Base-by-base conservation (phyloP, 1,139 yeast genomes). In the Taphrina pruni region DNA sequence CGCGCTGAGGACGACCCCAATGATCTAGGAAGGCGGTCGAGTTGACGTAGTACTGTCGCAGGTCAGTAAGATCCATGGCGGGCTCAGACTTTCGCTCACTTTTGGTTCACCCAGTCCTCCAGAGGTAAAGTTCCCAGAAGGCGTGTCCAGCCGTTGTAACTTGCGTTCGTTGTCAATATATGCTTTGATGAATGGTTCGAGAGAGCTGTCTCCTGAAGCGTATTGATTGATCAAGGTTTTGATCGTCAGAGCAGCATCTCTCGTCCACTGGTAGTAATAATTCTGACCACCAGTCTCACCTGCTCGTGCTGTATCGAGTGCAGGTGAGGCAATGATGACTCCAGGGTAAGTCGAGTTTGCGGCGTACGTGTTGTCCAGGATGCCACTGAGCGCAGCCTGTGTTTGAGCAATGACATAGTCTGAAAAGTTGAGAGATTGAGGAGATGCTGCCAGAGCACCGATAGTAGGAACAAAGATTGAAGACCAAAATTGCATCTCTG, bases 1-100 rank as follows among this genome's bases (percentile, higher is more conserved):
- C 99, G 60, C 72, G 58, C 36, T 93, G 99, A 0, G 99, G 99
- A 74, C 99, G 83, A 1, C 98, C 98, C 99, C 98, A 93, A 52
- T 80, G 77, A 1, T 46, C 61, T 8, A 45, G 17, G 50, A 64
- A 64, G 17, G 67, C 46, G 0, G 67, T 64, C 38, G 55, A 46
- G 26, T 64, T 64, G 61, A 64, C 52, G 26, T 64, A 64, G 46
- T n/a, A 64, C 56, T 58, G 17, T 11, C 17, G 8, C 32, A 17
- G 38, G 55, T 50, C 55, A 50, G 55, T 9, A 8, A 21, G 2
- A 46, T 17, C 3, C 20, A 17, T 17, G n/a, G 11, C 20, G 36
- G 11, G 11, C 11, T 9, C 38, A 4, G 32, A 21, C n/a, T 51
- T 14, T 4, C 8, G 20, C 56, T 11, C 12, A 58, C 62, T 54